Evolutionary conservation across 2,329 filamentous ascomycete genomes (phyloP).

Genomic region (Rachicladosporium sp.): DNA sequence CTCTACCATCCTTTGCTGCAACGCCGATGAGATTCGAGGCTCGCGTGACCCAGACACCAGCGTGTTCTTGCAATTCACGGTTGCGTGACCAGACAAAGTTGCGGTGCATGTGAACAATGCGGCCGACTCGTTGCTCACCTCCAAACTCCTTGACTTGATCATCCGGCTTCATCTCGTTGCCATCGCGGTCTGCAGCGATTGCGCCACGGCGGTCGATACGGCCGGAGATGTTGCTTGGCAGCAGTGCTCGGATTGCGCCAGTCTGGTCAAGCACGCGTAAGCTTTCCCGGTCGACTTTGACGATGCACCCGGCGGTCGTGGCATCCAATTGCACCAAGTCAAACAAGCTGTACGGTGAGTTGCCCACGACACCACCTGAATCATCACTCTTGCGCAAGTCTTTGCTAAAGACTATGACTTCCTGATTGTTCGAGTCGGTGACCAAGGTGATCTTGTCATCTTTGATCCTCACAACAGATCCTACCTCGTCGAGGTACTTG

Average conservation of each 20-base stretch:
- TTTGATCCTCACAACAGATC: constrained; percentile 88
- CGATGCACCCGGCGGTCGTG: constrained; percentile 81
- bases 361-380: constrained; percentile 68
- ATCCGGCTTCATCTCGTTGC: constrained; percentile 80
- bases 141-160: constrained; percentile 86
- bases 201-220: constrained; percentile 68
- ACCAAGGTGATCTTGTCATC: constrained; percentile 87
- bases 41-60: constrained; percentile 78
- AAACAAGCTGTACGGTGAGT: constrained; percentile 84
- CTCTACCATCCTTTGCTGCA: constrained; percentile 82
- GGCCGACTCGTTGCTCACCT: constrained; percentile 73
- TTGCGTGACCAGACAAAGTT: constrained; percentile 88
- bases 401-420: constrained; percentile 96
- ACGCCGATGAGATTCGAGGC: constrained; percentile 78
- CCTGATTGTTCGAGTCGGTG: constrained; percentile 81
- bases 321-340: constrained; percentile 91
- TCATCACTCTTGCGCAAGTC: constrained; percentile 89
- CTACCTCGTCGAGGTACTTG: constrained; percentile 86
- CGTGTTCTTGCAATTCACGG: constrained; percentile 71
- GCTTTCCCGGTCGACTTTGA: constrained; percentile 91
- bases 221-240: constrained; percentile 86
- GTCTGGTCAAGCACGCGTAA: constrained; percentile 84
- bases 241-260: constrained; percentile 64
- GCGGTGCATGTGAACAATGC: constrained; percentile 86
- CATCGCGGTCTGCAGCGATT: constrained; percentile 84